Evolutionary conservation across 208 protist genomes (phyloP), one percentile per base, ranked within the genome.

Genomic region (Leishmania tarentolae): DNA sequence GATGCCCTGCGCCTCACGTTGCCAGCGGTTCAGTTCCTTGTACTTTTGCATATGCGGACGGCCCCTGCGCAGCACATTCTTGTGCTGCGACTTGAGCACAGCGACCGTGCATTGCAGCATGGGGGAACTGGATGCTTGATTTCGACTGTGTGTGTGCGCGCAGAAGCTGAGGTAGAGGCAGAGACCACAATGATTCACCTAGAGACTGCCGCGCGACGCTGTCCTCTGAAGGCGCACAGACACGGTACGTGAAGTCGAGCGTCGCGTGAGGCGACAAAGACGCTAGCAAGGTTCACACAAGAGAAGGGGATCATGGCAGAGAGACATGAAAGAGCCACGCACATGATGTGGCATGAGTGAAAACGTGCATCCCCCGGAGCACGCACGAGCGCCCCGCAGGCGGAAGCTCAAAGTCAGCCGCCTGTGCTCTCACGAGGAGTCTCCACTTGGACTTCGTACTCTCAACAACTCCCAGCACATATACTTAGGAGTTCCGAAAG

Each of bases 21-120:
- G 93, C 93, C 94, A 98, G 56, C 95, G 93, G 83, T 92, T 97
- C 21, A 98, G 85, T 85, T 97, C 92, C 31, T 86, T 83, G 90
- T 97, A 97, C 74, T 92, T 92, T 57, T 97, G 83, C 90, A 96
- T 95, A 77, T 96, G 93, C 21, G 94, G 95, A 13, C 95, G 94
- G 19, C 85, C 75, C 61, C 86, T 86, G 46, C 93, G 90, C 35
- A 97, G 86, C 53, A 96, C 92, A 86, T 97, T 98, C 69, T 94
- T 93, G 85, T 96, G 90, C 75, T 88, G 78, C 50, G 95, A 98
- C 80, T 95, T 95, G 65, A 85, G 83, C 68, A 75, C 56, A n/a
- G 85, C 42, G 24, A 46, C 44, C 7, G 88, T 89, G 75, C 63
- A 61, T n/a, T 82, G 82, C 68, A 93, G 40, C 90, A 93, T 92